Evolutionary conservation across 306 rosid species (phyloP).

Genomic region (Calophaca sinica): DNA sequence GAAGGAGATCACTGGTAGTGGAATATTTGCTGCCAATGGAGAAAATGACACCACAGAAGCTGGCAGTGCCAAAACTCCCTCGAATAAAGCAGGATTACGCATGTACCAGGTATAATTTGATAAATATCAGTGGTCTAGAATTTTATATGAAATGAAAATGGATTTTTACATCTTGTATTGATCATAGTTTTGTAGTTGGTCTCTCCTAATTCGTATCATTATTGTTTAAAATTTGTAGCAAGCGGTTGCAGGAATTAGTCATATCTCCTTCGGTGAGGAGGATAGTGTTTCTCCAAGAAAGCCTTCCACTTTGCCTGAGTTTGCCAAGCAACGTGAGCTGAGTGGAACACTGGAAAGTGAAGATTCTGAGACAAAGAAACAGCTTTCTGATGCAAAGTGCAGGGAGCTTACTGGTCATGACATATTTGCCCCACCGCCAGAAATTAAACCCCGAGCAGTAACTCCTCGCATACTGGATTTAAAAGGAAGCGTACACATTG

Average conservation of each 20-base stretch:
- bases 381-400: slow-evolving; percentile 87
- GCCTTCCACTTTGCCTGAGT: slow-evolving; percentile 77
- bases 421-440: slow-evolving; percentile 95
- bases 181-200: neutral
- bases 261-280: slow-evolving; percentile 88
- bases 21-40: slow-evolving; percentile 70
- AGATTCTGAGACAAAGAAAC: slow-evolving; percentile 75
- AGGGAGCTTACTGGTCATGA: slow-evolving; percentile 88
- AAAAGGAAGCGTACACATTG: slow-evolving; percentile 81
- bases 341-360: slow-evolving; percentile 90
- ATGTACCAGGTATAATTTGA: slow-evolving; percentile 79
- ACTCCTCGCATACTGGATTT: slow-evolving; percentile 74
- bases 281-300: slow-evolving; percentile 74
- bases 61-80: slow-evolving; percentile 58
- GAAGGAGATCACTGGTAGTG: slow-evolving; percentile 98
- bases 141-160: neutral
- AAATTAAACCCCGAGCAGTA: slow-evolving; percentile 78
- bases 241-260: slow-evolving; percentile 81
- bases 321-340: slow-evolving; percentile 93
- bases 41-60: slow-evolving; percentile 66
- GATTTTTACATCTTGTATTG: neutral
- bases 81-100: slow-evolving; percentile 73
- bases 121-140: too few species aligned
- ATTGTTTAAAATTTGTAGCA: slow-evolving; percentile 62
- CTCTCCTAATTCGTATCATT: slow-evolving; percentile 37